Base-by-base conservation (phyloP, 306 rosid genomes). In the Cucumis hystrix region DNA sequence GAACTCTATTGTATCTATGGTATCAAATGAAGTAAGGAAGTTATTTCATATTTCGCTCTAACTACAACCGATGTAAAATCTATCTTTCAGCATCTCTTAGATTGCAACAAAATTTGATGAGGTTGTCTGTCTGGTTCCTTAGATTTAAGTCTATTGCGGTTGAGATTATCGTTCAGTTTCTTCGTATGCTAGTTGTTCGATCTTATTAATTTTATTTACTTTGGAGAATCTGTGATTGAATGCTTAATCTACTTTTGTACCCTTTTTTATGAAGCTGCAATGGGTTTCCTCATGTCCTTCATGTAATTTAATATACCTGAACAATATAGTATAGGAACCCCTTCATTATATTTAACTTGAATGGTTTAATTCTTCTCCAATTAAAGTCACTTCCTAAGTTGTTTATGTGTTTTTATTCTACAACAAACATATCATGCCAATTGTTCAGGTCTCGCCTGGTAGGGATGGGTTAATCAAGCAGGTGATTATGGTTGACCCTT, bases 401-500 rank as follows among this genome's bases (percentile, higher is more conserved):
- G 57, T 45, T 70, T 25, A 23, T 43, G 54, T 11, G 40, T 37
- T 54, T 54, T 21, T 80, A 10, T 52, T 64, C 62, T 64, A 64
- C 51, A 35, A 72, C 84, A 89, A 47, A 75, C 82, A 71, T 7
- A 71, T 25, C 23, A 30, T 72, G 76, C 10, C 45, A 71, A 49
- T 71, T 71, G 43, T 69, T 71, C 9, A 95, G 98, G 92, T 80
- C 33, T 87, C 93, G 84, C 82, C 91, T 35, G 84, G 83, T 39
- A 89, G 76, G 83, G 56, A 77, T 57, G 90, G 85, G 55, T 81
- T 85, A 77, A 83, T 75, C 0, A 82, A 76, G 5, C 83, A 89
- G 76, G 91, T 88, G 78, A 88, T 85, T 81, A 92, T 95, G 98
- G 98, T 95, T 74, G 98, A 95, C 84, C 98, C 98, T 56, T 85